Evolutionary conservation across 1,139 yeast genomes (phyloP).

Genomic region (Protomyces inouyei): DNA sequence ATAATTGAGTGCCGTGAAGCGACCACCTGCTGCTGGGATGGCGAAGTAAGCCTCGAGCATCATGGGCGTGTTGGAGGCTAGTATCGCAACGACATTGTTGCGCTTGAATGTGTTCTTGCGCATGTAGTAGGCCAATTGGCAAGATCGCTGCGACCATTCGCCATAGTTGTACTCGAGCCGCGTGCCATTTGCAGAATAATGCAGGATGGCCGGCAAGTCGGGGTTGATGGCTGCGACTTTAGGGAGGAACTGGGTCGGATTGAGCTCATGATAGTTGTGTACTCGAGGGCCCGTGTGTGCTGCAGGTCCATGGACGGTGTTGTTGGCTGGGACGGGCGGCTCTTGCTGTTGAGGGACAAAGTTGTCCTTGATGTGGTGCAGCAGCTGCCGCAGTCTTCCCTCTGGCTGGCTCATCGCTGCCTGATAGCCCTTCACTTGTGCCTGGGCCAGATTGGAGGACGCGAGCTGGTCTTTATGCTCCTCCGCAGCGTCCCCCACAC

Average conservation of each 20-base stretch:
- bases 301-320: neutral
- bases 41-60: slow-evolving; percentile 42
- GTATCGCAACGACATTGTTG: slow-evolving; percentile 39
- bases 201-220: slow-evolving; percentile 39
- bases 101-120: slow-evolving; percentile 32
- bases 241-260: slow-evolving; percentile 41
- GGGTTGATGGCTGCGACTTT: slow-evolving; percentile 42
- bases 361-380: slow-evolving; percentile 1
- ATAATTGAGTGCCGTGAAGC: slow-evolving; percentile 41
- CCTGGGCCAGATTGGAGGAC: no score
- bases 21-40: slow-evolving; percentile 40
- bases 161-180: slow-evolving; percentile 37
- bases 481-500: no score
- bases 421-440: no score
- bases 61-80: slow-evolving; percentile 43
- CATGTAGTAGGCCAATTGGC: slow-evolving; percentile 39
- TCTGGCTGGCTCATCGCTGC: neutral
- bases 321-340: neutral
- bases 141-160: slow-evolving; percentile 38
- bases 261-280: slow-evolving; percentile 38
- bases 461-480: no score
- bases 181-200: slow-evolving; percentile 36
- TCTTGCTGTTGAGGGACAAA: neutral
- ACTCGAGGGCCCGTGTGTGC: neutral
- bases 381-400: neutral